Conservation (phyloP, 768 basidiomycete genomes). For the Mycena sanguinolenta region DNA sequence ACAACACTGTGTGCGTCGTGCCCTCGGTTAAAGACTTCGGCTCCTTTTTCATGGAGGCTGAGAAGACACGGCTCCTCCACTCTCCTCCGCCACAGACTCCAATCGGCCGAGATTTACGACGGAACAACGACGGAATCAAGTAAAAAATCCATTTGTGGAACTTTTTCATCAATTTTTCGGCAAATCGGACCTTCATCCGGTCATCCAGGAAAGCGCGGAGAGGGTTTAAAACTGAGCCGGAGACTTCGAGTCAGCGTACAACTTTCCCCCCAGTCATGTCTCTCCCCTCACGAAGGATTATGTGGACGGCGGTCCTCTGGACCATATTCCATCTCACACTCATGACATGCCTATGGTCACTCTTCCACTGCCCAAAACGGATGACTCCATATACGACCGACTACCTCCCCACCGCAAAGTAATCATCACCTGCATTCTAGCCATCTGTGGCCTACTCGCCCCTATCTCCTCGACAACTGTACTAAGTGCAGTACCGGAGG, state of each 20-base stretch:
- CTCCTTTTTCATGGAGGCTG: too few relatives aligned
- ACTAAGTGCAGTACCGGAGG: conserved; percentile 36
- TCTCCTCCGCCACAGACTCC: background rate
- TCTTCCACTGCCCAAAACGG: conserved; percentile 12
- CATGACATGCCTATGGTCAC: conserved; percentile 26
- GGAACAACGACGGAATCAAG: too few relatives aligned
- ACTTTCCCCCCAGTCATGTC: conserved; percentile 25
- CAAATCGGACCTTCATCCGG: background rate
- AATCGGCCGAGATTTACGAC: background rate
- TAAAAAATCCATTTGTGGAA: background rate
- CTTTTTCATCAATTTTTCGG: background rate
- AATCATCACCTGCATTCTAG: conserved; percentile 32
- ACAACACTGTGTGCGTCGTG: too few relatives aligned
- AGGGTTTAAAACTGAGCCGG: background rate
- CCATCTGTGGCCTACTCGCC: conserved; percentile 34
- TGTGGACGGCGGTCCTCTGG: background rate
- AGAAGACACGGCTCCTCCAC: too few relatives aligned
- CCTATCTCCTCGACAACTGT: conserved; percentile 35
- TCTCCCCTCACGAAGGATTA: conserved; percentile 1
- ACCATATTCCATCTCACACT: conserved; percentile 28
- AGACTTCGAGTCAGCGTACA: conserved; percentile 3
- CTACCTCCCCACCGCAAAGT: conserved; percentile 26
- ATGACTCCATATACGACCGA: conserved; percentile 36
- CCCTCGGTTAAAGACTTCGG: too few relatives aligned
- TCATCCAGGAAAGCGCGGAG: background rate